These are phyloP conservation scores for Verbascum thapsus DNA, from an alignment of 257 asterid genomes.

Conservation along the genomic window DNA sequence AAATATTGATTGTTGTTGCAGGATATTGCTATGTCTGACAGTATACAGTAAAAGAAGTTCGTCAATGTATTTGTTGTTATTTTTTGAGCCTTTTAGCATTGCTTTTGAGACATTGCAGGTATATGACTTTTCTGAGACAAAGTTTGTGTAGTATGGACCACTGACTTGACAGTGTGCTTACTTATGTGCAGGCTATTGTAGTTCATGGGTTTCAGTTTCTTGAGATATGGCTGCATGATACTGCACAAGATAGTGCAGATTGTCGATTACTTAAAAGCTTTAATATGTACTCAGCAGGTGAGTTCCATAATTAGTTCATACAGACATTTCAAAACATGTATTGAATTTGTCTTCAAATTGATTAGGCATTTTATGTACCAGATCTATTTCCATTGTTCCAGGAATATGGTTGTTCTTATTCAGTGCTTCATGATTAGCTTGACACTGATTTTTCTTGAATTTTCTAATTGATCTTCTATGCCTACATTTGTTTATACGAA, in stretches of 20 bases:
- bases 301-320: conserved; percentile 14
- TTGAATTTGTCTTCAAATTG: not conserved
- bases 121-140: conserved; percentile 19
- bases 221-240: conserved; percentile 82
- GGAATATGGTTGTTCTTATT: not conserved
- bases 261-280: conserved; percentile 68
- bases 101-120: conserved; percentile 98
- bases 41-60: conserved; percentile 54
- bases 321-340: not conserved
- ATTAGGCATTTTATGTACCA: not conserved
- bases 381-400: not conserved
- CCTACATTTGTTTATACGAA: not conserved
- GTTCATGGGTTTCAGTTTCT: conserved; percentile 95
- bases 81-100: conserved; percentile 93
- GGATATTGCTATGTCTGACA: conserved; percentile 66
- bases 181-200: conserved; percentile 73
- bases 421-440: not conserved
- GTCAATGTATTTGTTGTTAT: conserved; percentile 60
- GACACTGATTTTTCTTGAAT: not conserved
- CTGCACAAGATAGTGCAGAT: conserved; percentile 60
- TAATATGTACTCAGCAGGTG: conserved; percentile 78
- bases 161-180: conserved; percentile 30
- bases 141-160: not conserved
- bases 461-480: not conserved
- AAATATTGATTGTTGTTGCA: conserved; percentile 33